Evolutionary conservation across 768 basidiomycete species (phyloP).

Genomic region (Leucocoprinus leucothites): DNA sequence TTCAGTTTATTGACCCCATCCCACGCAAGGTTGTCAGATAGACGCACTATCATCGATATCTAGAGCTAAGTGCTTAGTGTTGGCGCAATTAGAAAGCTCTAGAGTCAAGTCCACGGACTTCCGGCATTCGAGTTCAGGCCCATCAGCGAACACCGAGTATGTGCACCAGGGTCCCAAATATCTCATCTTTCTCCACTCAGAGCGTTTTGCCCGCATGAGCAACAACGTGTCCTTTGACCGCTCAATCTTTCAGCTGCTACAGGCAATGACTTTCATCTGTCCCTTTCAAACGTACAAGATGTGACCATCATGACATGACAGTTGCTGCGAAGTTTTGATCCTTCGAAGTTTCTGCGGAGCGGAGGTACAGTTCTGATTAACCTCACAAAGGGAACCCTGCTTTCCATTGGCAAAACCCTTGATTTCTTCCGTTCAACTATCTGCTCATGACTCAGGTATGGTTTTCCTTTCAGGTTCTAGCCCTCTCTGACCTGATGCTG

Average conservation of each 20-base stretch:
- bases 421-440: not conserved
- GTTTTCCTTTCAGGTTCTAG: no score
- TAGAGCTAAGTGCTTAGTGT: no score
- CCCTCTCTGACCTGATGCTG: no score
- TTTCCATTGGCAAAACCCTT: not conserved
- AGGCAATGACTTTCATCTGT: no score
- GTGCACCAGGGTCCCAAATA: not conserved
- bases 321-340: not conserved
- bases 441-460: not conserved
- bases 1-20: no score
- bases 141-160: slow-evolving; percentile 3
- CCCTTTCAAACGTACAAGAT: not conserved
- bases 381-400: no score
- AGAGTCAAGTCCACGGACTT: not conserved
- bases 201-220: not conserved
- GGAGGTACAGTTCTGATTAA: no score
- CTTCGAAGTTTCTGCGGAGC: not conserved
- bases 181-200: not conserved
- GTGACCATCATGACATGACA: not conserved
- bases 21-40: no score
- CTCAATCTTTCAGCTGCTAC: not conserved
- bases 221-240: no score
- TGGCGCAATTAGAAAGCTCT: no score
- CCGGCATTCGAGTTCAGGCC: not conserved
- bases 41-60: no score